These are phyloP conservation scores for Lasiodiplodia theobromae DNA, from an alignment of 2,329 filamentous ascomycete genomes.

Conservation along the genomic window DNA sequence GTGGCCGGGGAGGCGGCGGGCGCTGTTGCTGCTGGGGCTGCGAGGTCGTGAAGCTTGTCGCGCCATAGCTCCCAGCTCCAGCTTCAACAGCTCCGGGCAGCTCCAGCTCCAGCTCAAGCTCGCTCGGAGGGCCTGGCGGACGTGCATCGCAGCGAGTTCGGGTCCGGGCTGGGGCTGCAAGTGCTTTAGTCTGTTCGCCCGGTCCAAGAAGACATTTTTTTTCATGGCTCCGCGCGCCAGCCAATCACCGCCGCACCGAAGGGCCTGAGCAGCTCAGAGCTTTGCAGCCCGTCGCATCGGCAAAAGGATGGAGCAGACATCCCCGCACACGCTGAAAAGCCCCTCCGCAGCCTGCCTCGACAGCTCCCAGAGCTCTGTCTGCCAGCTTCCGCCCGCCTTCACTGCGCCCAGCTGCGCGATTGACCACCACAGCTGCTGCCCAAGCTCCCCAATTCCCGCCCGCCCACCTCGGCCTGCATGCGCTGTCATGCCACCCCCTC, in stretches of 20 bases:
- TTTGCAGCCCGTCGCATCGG: constrained; percentile 25
- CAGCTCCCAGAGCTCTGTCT: constrained; percentile 10
- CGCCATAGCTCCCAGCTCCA: constrained; percentile 25
- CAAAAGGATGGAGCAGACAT: constrained; percentile 27
- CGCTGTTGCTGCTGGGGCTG: neutral
- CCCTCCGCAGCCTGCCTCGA: constrained; percentile 21
- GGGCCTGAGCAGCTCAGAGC: constrained; percentile 22
- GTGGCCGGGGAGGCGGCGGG: neutral
- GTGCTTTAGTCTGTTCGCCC: constrained; percentile 7
- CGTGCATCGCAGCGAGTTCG: constrained; percentile 7
- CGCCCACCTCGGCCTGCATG: constrained; percentile 52
- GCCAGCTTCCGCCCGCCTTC: constrained; percentile 9
- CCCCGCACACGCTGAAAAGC: constrained; percentile 28
- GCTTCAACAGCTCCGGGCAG: constrained; percentile 8
- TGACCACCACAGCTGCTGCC: constrained; percentile 1
- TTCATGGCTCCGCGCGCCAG: constrained; percentile 12
- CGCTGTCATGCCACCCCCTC: constrained; percentile 79
- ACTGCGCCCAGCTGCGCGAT: constrained; percentile 1
- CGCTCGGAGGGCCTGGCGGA: neutral
- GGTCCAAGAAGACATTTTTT: constrained; percentile 18
- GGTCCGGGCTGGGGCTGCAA: constrained; percentile 11
- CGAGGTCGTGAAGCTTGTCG: constrained; percentile 1
- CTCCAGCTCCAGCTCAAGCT: constrained; percentile 16
- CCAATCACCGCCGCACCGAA: constrained; percentile 28
- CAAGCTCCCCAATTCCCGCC: constrained; percentile 31